Evolutionary conservation across 2,329 filamentous ascomycete species (phyloP).

Genomic region (Verticillium longisporum): DNA sequence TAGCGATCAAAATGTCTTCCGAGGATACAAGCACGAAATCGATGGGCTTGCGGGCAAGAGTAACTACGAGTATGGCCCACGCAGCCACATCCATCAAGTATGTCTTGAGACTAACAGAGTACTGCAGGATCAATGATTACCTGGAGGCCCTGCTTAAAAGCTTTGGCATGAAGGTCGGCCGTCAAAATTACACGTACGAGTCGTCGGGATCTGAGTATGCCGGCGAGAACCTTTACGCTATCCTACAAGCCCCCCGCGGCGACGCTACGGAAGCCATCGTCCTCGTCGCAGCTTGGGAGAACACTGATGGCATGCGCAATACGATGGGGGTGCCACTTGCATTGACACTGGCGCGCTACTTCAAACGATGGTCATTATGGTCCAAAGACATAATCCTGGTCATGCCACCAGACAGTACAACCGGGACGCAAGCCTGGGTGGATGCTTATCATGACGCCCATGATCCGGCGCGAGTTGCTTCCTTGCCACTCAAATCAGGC

Average conservation of each 20-base stretch:
- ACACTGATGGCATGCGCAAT: constrained; percentile 72
- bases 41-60: constrained; percentile 49
- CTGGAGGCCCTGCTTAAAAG: constrained; percentile 70
- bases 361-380: constrained; percentile 97
- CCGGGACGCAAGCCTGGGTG: constrained; percentile 92
- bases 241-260: constrained; percentile 86
- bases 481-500: constrained; percentile 83
- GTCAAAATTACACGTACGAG: constrained; percentile 81
- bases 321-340: constrained; percentile 81
- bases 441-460: constrained; percentile 95
- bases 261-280: constrained; percentile 98
- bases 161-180: constrained; percentile 78
- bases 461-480: constrained; percentile 59
- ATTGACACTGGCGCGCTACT: constrained; percentile 84
- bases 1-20: constrained; percentile 90
- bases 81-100: not conserved
- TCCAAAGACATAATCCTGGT: constrained; percentile 97
- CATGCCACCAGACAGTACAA: constrained; percentile 79
- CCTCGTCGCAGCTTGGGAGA: constrained; percentile 81
- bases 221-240: constrained; percentile 88
- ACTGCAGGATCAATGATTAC: constrained; percentile 54
- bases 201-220: constrained; percentile 66
- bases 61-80: constrained; percentile 42
- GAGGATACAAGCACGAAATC: constrained; percentile 82
- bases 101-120: not conserved